phyloP scores from a whole-genome alignment of 2,329 filamentous ascomycete genomes.

The Arthrinium phaeospermum region DNA sequence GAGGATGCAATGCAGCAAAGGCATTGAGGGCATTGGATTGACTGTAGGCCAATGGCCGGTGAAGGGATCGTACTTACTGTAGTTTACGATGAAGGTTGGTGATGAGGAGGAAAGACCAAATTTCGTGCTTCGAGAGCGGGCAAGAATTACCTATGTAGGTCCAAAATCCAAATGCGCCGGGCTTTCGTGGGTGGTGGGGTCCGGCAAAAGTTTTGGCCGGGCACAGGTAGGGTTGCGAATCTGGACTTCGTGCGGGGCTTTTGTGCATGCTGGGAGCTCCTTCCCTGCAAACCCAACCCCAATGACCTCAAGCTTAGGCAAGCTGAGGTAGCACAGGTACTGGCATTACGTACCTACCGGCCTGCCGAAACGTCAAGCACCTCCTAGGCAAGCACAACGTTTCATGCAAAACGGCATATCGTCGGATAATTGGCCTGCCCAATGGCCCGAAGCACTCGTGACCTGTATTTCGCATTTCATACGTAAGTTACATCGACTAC shows the following conservation, averaged over 20 bases:
- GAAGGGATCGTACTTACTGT: not conserved
- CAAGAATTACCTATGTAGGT: constrained; percentile 17
- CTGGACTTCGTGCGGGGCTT: constrained; percentile 10
- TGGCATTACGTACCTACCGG: not conserved
- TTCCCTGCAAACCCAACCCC: not conserved
- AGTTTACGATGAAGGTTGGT: constrained; percentile 17
- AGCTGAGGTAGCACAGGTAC: not conserved
- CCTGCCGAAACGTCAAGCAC: not conserved
- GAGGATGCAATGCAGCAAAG: not conserved
- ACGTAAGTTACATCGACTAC: not conserved
- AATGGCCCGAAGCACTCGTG: not conserved
- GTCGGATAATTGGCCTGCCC: constrained; percentile 4
- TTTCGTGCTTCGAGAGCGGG: not conserved
- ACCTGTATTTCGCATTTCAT: not conserved
- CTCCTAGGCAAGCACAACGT: not conserved
- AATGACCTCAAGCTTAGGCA: constrained; percentile 5
- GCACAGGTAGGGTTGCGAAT: constrained; percentile 9
- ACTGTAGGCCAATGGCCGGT: not conserved
- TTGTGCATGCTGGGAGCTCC: constrained; percentile 2
- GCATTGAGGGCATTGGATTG: not conserved
- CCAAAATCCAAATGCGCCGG: constrained; percentile 10
- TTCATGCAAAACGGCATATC: constrained; percentile 13
- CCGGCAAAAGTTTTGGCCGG: constrained; percentile 16
- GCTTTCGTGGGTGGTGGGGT: constrained; percentile 17
- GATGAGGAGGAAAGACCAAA: constrained; percentile 2